Percentiles rank a stretch among this genome's conserved stretches.
These are phyloP conservation scores for Hebeloma cylindrosporum DNA, from an alignment of 768 basidiomycete genomes.

Conservation along the genomic window DNA sequence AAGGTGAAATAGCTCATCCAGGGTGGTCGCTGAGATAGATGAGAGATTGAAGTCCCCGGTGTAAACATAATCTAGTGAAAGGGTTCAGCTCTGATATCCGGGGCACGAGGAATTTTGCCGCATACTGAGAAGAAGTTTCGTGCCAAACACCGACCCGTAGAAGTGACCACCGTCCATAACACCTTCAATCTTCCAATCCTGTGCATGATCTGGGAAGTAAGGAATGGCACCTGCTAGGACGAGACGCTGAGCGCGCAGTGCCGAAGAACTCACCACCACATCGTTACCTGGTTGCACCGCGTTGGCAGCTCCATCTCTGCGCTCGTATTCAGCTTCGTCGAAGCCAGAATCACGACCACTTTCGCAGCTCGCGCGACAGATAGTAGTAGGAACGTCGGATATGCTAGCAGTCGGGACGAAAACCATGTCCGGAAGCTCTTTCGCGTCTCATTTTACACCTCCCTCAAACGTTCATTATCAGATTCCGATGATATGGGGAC, in stretches of 20 bases:
- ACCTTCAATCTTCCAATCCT: slow-evolving; percentile 13
- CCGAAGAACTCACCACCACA: background rate
- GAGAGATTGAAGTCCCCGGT: slow-evolving; percentile 21
- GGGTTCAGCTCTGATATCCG: background rate
- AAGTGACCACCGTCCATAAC: slow-evolving; percentile 17
- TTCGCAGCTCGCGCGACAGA: too few species aligned
- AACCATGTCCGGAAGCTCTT: slow-evolving; percentile 34
- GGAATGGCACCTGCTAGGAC: slow-evolving; percentile 16
- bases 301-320: background rate
- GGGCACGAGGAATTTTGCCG: background rate
- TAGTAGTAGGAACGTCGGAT: too few species aligned
- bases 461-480: slow-evolving; percentile 15
- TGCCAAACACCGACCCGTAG: slow-evolving; percentile 18
- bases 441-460: slow-evolving; percentile 34
- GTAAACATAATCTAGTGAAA: slow-evolving; percentile 32
- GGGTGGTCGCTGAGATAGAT: background rate
- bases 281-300: background rate
- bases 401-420: slow-evolving; percentile 27
- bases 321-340: background rate
- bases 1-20: background rate
- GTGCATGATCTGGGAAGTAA: slow-evolving; percentile 30
- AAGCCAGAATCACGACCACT: too few species aligned
- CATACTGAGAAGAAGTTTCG: slow-evolving; percentile 29
- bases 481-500: background rate
- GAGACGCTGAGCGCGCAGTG: slow-evolving; percentile 11